phyloP scores from a whole-genome alignment of 805 yeast genomes.

The Candida glaebosa region DNA sequence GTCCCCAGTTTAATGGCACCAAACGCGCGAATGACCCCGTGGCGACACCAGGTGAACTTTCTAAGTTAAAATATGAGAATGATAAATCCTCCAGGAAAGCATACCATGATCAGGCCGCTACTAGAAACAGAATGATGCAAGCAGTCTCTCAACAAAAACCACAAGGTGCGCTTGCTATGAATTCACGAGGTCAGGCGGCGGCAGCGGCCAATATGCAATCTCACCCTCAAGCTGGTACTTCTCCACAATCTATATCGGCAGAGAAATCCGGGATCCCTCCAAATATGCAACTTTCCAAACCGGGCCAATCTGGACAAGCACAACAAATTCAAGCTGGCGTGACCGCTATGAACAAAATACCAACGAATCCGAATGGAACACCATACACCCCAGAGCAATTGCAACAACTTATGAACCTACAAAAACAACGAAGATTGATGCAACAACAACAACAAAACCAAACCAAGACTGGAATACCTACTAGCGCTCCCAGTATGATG shows the following conservation, averaged over 20 bases:
- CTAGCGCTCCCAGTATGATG: neutral
- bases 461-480: neutral
- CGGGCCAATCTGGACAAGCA: slow-evolving; percentile 4
- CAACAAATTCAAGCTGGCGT: slow-evolving; percentile 6
- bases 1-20: slow-evolving; percentile 2
- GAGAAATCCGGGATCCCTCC: slow-evolving; percentile 3
- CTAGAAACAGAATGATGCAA: slow-evolving; percentile 40
- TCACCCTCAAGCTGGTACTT: neutral
- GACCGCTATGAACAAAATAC: slow-evolving; percentile 18
- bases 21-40: slow-evolving; percentile 41
- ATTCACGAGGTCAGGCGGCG: neutral
- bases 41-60: slow-evolving; percentile 76
- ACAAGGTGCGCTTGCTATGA: slow-evolving; percentile 7
- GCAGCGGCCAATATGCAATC: neutral
- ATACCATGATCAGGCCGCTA: slow-evolving; percentile 46
- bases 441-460: slow-evolving; percentile 39
- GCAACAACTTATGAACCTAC: slow-evolving; percentile 52
- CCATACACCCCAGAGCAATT: slow-evolving; percentile 60
- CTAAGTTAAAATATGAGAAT: slow-evolving; percentile 78
- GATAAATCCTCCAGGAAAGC: slow-evolving; percentile 83
- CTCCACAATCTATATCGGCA: neutral
- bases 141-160: slow-evolving; percentile 37
- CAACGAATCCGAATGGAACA: slow-evolving; percentile 52
- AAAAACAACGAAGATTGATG: slow-evolving; percentile 47
- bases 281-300: neutral